Base-by-base conservation (phyloP, 371 early-diverging fungal species). In the Choanephora cucurbitarum region DNA sequence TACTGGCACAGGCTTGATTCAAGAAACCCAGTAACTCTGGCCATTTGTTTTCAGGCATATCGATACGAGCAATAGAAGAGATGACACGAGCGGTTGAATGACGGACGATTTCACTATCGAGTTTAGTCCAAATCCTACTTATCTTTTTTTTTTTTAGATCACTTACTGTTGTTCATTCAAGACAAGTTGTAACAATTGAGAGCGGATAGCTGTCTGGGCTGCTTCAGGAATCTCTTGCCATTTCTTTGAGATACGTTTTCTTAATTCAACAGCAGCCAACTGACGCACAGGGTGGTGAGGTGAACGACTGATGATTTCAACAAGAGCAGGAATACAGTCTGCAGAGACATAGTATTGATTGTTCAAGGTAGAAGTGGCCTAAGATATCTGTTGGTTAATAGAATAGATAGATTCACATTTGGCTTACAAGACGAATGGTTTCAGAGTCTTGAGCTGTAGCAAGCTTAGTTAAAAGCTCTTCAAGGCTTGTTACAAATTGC, bases 211-310 rank as follows among this genome's bases (percentile, higher is more conserved):
- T 15, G 65, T 73, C 54, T 84, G 76, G 13, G 77, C 69, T 5
- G 58, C 66, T n/a, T 64, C 79, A 43, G 82, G 86, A 9, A 91
- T 54, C n/a, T 85, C 76, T 15, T 67, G 67, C 94, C 94, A 95
- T 73, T 75, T 84, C 67, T 79, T 85, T 14, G 82, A 53, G 24
- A 89, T 75, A 60, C 88, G 85, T 64, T 95, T 95, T 61, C 91
- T 85, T 51, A 91, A 82, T 76, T 95, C 95, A 31, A 95, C 93
- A 7, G 94, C 90, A 28, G 94, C 91, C 37, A 95, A 73, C 70
- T 94, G 94, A 47, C 94, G 89, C 34, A 93, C 75, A 62, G 79
- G 79, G 47, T 71, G 69, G 24, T 85, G 79, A 42, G 79, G 67
- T 33, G 84, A 84, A 15, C 77, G 77, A 55, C 73, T 66, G 52